A percentile compares a stretch with the other conserved stretches of the same genome.
These are phyloP conservation scores for Fomitopsis palustris DNA, from an alignment of 1,284 basidiomycete species.

Conservation along the genomic window DNA sequence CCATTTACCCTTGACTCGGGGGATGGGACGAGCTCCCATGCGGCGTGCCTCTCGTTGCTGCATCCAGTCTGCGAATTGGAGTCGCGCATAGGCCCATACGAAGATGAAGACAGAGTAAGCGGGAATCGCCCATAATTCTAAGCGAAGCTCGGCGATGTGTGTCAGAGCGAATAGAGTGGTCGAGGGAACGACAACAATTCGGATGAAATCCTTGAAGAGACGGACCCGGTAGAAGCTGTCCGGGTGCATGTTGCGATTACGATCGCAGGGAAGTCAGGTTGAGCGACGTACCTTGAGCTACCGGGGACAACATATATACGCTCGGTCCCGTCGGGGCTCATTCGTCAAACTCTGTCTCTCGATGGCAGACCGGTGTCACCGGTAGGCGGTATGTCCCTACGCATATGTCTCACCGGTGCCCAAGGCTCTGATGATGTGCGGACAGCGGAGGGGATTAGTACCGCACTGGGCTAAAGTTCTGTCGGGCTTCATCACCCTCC, in stretches of 20 bases:
- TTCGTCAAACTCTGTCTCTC: not conserved
- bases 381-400: not conserved
- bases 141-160: conserved; percentile 19
- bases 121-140: conserved; percentile 33
- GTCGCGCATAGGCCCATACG: conserved; percentile 35
- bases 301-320: not conserved
- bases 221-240: conserved; percentile 29
- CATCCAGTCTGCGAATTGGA: conserved; percentile 29
- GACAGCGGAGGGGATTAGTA: not conserved
- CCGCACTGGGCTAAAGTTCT: not conserved
- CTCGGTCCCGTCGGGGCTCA: not conserved
- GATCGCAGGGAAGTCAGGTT: not conserved
- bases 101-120: conserved; percentile 39
- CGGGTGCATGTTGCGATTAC: conserved; percentile 11
- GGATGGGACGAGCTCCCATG: conserved; percentile 48
- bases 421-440: not conserved
- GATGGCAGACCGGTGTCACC: not conserved
- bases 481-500: not conserved
- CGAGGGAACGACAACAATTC: conserved; percentile 38
- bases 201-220: conserved; percentile 32
- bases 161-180: conserved; percentile 30
- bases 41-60: conserved; percentile 42
- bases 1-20: conserved; percentile 62
- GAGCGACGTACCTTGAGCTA: not conserved
- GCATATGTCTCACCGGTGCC: not conserved